These are phyloP conservation scores for Globisporangium irregulare DNA, from an alignment of 352 stramenopile species.

Conservation along the genomic window DNA sequence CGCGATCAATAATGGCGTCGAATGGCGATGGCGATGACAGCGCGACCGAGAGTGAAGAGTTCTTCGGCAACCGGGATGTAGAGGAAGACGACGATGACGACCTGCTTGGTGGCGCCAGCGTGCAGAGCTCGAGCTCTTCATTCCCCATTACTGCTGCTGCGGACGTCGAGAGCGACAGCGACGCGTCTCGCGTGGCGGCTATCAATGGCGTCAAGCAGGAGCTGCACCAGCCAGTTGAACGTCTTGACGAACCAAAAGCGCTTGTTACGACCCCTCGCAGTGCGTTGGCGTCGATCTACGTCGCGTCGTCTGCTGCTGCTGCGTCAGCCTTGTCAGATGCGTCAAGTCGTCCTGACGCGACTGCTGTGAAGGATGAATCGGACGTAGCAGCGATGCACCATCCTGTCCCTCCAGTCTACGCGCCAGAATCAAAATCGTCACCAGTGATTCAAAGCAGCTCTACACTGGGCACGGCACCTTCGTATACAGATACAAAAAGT, in stretches of 20 bases:
- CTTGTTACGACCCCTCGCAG: no score
- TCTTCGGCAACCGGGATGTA: background rate
- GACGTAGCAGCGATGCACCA: background rate
- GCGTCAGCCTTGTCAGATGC: no score
- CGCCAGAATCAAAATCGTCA: background rate
- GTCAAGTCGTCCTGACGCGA: no score
- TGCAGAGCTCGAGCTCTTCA: slow-evolving; percentile 3
- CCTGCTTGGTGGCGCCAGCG: background rate
- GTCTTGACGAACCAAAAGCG: no score
- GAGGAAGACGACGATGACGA: background rate
- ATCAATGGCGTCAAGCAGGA: background rate
- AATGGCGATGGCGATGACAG: background rate
- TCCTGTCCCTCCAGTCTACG: background rate
- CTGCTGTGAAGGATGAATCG: background rate
- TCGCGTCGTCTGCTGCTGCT: no score
- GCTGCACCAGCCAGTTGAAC: background rate
- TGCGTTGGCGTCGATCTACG: no score
- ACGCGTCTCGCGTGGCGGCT: no score
- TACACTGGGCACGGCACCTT: background rate
- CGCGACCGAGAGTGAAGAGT: slow-evolving; percentile 5
- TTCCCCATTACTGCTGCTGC: background rate
- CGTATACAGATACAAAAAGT: background rate
- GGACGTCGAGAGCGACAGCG: no score
- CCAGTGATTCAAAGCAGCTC: background rate
- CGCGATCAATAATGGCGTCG: no score